Evolutionary conservation across 2,329 filamentous ascomycete species (phyloP), one percentile per base, ranked within the genome.

Genomic region (Fusarium tjaetaba): DNA sequence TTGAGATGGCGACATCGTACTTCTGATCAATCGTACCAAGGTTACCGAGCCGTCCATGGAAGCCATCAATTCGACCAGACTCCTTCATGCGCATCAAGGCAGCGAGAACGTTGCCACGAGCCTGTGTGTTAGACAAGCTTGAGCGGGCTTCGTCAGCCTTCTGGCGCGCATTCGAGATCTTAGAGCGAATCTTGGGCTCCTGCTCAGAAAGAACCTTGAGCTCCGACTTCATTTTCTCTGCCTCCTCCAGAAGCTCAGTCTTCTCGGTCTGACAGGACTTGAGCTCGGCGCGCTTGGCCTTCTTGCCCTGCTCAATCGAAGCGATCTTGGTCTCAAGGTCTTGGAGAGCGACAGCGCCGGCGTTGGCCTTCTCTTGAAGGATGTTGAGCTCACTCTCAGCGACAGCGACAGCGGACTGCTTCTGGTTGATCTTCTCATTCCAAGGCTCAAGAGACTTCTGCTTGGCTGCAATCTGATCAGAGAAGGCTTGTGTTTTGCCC

Each of bases 1-100:
- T 99, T 1, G 97, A 99, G 69, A 99, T 97, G n/a, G 96, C 96
- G 48, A 99, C 91, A 79, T 99, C 96, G 81, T 97, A 99, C 82
- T 94, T 94, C 80, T 94, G 88, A 78, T 99, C 95, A 75, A 99
- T 99, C 2, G 94, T 92, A 48, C 96, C 96, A 2, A 99, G 89
- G 76, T 98, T 98, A 15, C 96, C 97, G 8, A 99, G 90, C 38
- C 96, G 92, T 32, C 96, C 96, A 79, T 99, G 95, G 84, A 99
- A 99, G 5, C 97, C 96, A 78, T 98, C 95, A 72, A 99, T 97
- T 81, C 96, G 93, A 18, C 96, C 96, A 28, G 96, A 98, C 79
- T 98, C 96, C 79, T 94, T 96, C 83, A 99, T 90, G 55, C 96
- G 92, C 93, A 98, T 97, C 36, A 99, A 85, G 1, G 95, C 96